Evolutionary conservation across 1,284 basidiomycete genomes (phyloP).

Genomic region (Ganoderma sinense): DNA sequence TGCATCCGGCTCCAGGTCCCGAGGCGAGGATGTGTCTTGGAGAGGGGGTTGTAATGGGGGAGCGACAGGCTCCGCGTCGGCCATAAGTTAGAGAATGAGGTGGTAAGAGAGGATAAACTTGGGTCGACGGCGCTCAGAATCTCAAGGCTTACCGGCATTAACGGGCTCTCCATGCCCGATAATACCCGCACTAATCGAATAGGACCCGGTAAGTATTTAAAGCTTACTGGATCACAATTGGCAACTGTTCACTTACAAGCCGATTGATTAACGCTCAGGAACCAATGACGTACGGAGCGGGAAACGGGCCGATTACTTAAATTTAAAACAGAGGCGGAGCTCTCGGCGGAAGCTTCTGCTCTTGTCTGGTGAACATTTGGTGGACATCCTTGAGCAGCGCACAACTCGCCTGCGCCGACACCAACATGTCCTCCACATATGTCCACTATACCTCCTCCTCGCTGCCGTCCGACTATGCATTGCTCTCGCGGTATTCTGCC

Average conservation of each 20-base stretch:
- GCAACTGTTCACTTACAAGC: not conserved
- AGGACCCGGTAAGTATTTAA: not conserved
- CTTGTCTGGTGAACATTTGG: not conserved
- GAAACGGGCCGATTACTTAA: not conserved
- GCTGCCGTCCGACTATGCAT: conserved; percentile 68
- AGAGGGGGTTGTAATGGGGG: conserved; percentile 57
- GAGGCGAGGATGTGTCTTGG: conserved; percentile 57
- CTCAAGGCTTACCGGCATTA: not conserved
- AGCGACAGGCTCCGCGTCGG: conserved; percentile 36
- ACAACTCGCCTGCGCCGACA: not conserved
- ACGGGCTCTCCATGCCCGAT: not conserved
- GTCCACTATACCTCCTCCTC: conserved; percentile 61
- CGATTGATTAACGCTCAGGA: not conserved
- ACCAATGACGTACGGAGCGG: not conserved
- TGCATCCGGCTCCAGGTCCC: conserved; percentile 59
- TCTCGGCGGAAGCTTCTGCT: not conserved
- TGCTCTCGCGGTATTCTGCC: conserved; percentile 58
- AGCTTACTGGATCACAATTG: not conserved
- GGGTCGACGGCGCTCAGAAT: not conserved
- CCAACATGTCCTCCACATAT: conserved; percentile 53
- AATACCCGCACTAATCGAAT: not conserved
- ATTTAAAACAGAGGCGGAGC: not conserved
- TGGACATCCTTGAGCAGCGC: not conserved
- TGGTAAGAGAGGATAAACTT: not conserved
- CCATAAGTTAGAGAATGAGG: conserved; percentile 20